Base-by-base conservation (phyloP, 2,329 filamentous ascomycete genomes). In the Cladosporium sp. region DNA sequence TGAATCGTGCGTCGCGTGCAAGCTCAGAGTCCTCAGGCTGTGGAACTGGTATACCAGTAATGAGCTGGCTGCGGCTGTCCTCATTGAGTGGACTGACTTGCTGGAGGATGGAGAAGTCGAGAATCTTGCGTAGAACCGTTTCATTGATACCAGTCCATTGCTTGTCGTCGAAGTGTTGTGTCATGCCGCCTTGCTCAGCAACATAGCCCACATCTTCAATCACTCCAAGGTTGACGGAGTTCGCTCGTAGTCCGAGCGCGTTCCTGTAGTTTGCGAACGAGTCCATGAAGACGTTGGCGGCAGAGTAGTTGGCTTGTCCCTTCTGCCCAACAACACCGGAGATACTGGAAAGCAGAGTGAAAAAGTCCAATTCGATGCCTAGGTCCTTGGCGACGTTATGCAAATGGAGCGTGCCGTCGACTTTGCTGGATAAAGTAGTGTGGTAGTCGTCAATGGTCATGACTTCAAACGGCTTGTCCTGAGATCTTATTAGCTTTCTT, bases 171-270 rank as follows among this genome's bases (percentile, higher is more conserved):
- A 52, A 28, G 11, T 28, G 49, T 18, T 52, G 49, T 52, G 49
- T 28, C 49, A 52, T 26, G 49, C 49, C 49, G 21, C 26, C 49
- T 52, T 52, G 49, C 21, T 52, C 49, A 8, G 49, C 49, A n/a
- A 64, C 41, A 34, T 57, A 52, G 28, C 62, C 62, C 11, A 64
- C 52, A 38, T 52, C 52, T 7, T 47, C 36, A 18, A 64, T 36
- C 12, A 26, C 62, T 8, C 75, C 75, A 2, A 79, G 65, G 49
- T 78, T 72, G 28, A 79, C 68, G 1, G 70, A 68, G 26, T 65
- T 66, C 2, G 71, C 74, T 11, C 61, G 61, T 2, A 76, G 66
- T 1, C 76, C 74, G 1, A 63, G 70, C 3, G 26, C 15, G 0
- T 55, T 69, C 1, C 78, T 71, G 41, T 75, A 75, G 0, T 44